Evolutionary conservation across 2,329 filamentous ascomycete genomes (phyloP).

Genomic region (Scopulariopsis brevicaulis): DNA sequence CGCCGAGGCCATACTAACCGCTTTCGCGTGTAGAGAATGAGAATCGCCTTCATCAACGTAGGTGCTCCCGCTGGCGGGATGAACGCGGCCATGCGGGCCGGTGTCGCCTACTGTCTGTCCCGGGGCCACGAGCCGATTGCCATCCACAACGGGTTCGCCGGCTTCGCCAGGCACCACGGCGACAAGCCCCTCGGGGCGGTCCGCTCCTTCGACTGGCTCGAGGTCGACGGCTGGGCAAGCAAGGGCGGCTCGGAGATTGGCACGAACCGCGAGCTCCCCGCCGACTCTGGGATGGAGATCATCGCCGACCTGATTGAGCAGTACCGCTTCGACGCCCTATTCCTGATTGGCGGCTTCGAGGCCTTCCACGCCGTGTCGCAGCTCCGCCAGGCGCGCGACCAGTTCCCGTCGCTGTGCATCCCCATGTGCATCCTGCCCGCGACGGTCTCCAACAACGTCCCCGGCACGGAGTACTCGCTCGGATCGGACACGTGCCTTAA

Average conservation of each 20-base stretch:
- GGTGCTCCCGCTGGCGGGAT: conserved; percentile 95
- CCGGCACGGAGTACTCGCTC: conserved; percentile 92
- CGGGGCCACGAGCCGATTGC: conserved; percentile 88
- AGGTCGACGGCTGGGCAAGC: conserved; percentile 91
- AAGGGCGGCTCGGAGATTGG: conserved; percentile 96
- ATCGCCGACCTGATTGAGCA: conserved; percentile 75
- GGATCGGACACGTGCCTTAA: conserved; percentile 96
- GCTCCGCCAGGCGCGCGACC: conserved; percentile 65
- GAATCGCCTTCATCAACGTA: conserved; percentile 91
- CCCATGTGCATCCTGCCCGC: conserved; percentile 85
- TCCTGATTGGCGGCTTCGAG: conserved; percentile 91
- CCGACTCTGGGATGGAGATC: conserved; percentile 70
- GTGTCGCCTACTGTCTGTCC: conserved; percentile 83
- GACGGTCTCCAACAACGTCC: conserved; percentile 98
- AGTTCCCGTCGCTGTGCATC: conserved; percentile 81
- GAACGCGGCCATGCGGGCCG: conserved; percentile 91
- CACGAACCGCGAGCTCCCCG: conserved; percentile 87
- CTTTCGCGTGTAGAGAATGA: conserved; percentile 55
- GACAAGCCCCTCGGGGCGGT: conserved; percentile 77
- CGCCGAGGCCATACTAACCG: background rate
- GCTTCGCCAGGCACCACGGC: conserved; percentile 79
- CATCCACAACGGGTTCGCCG: conserved; percentile 94
- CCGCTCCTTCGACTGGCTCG: conserved; percentile 79
- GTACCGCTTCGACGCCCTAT: conserved; percentile 83
- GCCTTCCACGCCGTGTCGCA: conserved; percentile 88